phyloP scores from a whole-genome alignment of 2,329 filamentous ascomycete species.

The Fusarium fujikuroi region DNA sequence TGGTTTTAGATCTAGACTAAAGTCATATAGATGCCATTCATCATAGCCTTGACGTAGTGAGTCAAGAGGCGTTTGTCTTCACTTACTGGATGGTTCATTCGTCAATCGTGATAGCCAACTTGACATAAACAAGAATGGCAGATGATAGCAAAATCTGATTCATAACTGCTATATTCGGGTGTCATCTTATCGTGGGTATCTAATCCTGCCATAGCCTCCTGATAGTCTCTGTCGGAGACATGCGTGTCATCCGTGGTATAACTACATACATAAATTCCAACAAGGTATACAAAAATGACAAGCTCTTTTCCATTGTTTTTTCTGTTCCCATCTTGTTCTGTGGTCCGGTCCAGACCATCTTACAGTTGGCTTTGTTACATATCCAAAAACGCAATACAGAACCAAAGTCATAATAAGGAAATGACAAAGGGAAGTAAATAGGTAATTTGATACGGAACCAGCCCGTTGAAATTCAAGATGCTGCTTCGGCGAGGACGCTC shows the following conservation, averaged over 20 bases:
- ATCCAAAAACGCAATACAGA: neutral
- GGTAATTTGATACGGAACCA: conserved; percentile 8
- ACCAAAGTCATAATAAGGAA: neutral
- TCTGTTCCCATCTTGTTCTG: conserved; percentile 25
- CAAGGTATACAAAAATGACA: conserved; percentile 11
- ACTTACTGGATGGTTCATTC: neutral
- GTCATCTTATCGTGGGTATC: conserved; percentile 32
- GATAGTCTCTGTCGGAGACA: conserved; percentile 2
- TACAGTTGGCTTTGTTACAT: conserved; percentile 7
- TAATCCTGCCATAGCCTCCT: conserved; percentile 12
- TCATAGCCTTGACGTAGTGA: neutral
- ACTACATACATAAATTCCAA: conserved; percentile 25
- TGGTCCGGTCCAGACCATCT: conserved; percentile 23
- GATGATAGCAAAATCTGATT: neutral
- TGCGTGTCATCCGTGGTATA: conserved; percentile 10
- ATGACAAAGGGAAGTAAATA: conserved; percentile 3
- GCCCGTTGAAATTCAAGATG: conserved; percentile 43
- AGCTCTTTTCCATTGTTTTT: conserved; percentile 5
- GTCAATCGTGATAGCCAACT: neutral
- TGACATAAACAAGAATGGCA: neutral
- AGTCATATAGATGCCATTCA: neutral
- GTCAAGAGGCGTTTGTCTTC: neutral
- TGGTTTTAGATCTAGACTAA: conserved; percentile 1
- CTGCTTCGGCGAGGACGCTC: conserved; percentile 68
- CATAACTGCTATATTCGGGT: neutral